A percentile compares a stretch with the other conserved stretches of the same genome.
Evolutionary conservation across 768 basidiomycete genomes (phyloP).

Genomic region (Tylopilus intermedius): DNA sequence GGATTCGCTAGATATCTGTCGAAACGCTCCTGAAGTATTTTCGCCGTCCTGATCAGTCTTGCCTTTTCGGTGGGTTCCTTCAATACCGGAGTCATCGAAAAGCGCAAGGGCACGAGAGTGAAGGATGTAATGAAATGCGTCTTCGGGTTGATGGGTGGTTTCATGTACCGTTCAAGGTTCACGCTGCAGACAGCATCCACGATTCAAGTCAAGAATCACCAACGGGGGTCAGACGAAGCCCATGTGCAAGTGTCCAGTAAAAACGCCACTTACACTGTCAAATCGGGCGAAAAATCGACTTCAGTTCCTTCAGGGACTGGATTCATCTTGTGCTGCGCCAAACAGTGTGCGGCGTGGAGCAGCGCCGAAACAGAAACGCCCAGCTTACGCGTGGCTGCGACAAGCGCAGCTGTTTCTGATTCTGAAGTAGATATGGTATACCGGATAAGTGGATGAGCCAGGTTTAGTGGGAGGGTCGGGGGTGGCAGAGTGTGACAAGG

Average conservation of each 20-base stretch:
- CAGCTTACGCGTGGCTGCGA: constrained; percentile 6
- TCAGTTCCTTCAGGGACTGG: constrained; percentile 12
- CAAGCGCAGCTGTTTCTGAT: constrained; percentile 9
- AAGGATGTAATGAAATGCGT: constrained; percentile 19
- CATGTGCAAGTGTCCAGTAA: no score
- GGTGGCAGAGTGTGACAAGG: constrained; percentile 8
- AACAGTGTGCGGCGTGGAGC: constrained; percentile 22
- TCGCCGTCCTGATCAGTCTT: constrained; percentile 12
- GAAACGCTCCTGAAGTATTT: constrained; percentile 10
- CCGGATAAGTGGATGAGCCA: constrained; percentile 6
- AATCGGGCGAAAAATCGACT: constrained; percentile 10
- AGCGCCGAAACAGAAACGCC: constrained; percentile 14
- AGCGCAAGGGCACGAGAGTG: constrained; percentile 10
- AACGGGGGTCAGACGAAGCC: background rate
- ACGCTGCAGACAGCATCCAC: background rate
- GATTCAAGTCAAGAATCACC: background rate
- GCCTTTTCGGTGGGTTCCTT: constrained; percentile 5
- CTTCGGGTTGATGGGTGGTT: constrained; percentile 14
- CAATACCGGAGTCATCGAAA: constrained; percentile 15
- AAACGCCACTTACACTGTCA: constrained; percentile 9
- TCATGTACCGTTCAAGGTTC: constrained; percentile 18
- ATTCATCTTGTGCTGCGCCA: constrained; percentile 22
- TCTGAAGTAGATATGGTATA: background rate
- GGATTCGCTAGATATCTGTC: constrained; percentile 13
- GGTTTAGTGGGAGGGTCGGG: constrained; percentile 4